Evolutionary conservation across 768 basidiomycete species (phyloP).

Genomic region (Neoboletus brunneissimus): DNA sequence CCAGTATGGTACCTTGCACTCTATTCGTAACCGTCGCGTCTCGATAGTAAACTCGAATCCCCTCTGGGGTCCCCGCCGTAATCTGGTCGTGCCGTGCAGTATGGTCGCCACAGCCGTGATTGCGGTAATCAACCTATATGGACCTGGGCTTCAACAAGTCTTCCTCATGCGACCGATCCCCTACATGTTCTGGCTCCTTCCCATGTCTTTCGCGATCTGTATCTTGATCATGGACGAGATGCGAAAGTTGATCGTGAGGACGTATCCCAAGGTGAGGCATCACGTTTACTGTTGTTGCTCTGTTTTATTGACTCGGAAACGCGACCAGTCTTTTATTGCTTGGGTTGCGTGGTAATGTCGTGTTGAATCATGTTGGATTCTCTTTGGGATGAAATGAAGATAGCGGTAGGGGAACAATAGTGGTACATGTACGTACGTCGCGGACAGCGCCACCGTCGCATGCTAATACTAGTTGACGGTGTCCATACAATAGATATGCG

Average conservation of each 20-base stretch:
- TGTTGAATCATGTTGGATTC: too few relatives aligned
- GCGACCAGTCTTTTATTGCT: slow-evolving; percentile 21
- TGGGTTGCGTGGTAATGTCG: slow-evolving; percentile 21
- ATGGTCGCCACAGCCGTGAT: slow-evolving; percentile 34
- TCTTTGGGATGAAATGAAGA: too few relatives aligned
- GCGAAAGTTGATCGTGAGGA: slow-evolving; percentile 44
- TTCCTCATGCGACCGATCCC: slow-evolving; percentile 39
- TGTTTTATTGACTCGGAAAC: background rate
- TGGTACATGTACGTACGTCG: too few relatives aligned
- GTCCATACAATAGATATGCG: too few relatives aligned
- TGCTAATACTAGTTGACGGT: too few relatives aligned
- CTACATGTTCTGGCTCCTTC: slow-evolving; percentile 44
- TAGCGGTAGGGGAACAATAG: too few relatives aligned
- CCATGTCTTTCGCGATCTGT: slow-evolving; percentile 40
- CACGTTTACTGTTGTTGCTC: too few relatives aligned
- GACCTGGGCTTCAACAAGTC: slow-evolving; percentile 26
- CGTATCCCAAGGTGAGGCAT: slow-evolving; percentile 39
- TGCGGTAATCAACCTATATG: slow-evolving; percentile 36
- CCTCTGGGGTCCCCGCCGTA: slow-evolving; percentile 40
- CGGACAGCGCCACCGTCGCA: too few relatives aligned
- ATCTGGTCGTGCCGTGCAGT: slow-evolving; percentile 31
- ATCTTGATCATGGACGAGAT: slow-evolving; percentile 45
- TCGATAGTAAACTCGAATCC: slow-evolving; percentile 28
- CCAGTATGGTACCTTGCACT: slow-evolving; percentile 25
- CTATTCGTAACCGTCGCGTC: slow-evolving; percentile 31